Percentiles rank a stretch among this genome's conserved stretches.
phyloP scores from a whole-genome alignment of 2,329 filamentous ascomycete species.

The Aspergillus unguis region DNA sequence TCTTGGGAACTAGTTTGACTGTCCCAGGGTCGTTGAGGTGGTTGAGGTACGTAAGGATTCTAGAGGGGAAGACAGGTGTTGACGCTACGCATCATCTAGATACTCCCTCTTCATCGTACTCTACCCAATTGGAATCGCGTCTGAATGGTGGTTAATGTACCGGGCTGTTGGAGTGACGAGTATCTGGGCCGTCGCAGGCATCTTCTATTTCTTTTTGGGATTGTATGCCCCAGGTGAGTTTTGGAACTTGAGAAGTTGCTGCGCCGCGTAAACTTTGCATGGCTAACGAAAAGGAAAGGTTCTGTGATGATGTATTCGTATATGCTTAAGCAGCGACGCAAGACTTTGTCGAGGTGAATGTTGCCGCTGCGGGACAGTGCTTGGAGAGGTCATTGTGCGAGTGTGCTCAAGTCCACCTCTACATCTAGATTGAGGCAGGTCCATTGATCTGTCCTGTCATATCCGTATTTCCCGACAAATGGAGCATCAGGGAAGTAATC shows the following conservation, averaged over 20 bases:
- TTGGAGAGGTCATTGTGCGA: background rate
- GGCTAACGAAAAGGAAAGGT: constrained; percentile 13
- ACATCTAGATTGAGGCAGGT: too few relatives aligned
- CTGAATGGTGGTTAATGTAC: constrained; percentile 32
- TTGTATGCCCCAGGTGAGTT: constrained; percentile 28
- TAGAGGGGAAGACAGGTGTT: too few relatives aligned
- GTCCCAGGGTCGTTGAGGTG: constrained; percentile 21
- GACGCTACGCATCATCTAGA: constrained; percentile 8
- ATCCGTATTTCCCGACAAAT: background rate
- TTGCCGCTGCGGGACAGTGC: background rate
- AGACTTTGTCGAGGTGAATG: constrained; percentile 16
- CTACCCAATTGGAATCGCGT: constrained; percentile 28
- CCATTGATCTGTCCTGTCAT: too few relatives aligned
- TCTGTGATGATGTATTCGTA: constrained; percentile 33
- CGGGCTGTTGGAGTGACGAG: constrained; percentile 16
- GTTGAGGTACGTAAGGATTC: constrained; percentile 19
- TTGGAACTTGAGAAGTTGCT: background rate
- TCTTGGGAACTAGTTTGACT: constrained; percentile 17
- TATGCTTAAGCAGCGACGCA: constrained; percentile 29
- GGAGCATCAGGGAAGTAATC: too few relatives aligned
- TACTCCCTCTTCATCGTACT: constrained; percentile 29
- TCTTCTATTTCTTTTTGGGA: constrained; percentile 27
- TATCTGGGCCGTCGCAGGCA: constrained; percentile 9
- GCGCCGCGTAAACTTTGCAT: too few relatives aligned
- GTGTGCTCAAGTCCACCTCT: background rate